Evolutionary conservation across 805 yeast genomes (phyloP).

Genomic region (Metschnikowia kofuensis): DNA sequence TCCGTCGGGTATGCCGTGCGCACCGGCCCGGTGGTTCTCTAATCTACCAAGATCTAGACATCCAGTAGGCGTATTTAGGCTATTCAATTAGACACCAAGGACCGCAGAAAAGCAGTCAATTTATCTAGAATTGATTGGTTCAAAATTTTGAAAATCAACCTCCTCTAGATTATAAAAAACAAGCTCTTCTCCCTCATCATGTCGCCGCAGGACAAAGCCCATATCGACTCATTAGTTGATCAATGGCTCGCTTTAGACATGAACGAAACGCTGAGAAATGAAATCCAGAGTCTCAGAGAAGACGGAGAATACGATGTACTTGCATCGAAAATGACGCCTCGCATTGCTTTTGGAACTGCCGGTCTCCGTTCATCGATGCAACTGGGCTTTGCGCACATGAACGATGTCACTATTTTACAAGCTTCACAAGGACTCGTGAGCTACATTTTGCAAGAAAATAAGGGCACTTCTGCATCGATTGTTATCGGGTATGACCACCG

Average conservation of each 20-base stretch:
- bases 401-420: slow-evolving; percentile 82
- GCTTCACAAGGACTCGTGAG: slow-evolving; percentile 80
- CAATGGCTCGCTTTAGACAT: slow-evolving; percentile 38
- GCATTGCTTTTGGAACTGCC: slow-evolving; percentile 90
- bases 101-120: too few species aligned
- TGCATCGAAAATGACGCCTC: slow-evolving; percentile 46
- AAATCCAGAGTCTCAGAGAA: slow-evolving; percentile 47
- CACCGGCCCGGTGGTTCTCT: too few species aligned
- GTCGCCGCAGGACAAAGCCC: too few species aligned
- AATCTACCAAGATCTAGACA: too few species aligned
- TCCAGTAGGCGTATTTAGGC: too few species aligned
- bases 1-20: too few species aligned
- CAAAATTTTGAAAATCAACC: not conserved
- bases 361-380: slow-evolving; percentile 87
- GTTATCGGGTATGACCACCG: slow-evolving; percentile 95
- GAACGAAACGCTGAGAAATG: slow-evolving; percentile 48
- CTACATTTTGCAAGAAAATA: slow-evolving; percentile 34
- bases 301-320: slow-evolving; percentile 42
- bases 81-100: too few species aligned
- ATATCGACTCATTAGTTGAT: slow-evolving; percentile 26
- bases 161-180: too few species aligned
- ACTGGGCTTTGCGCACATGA: slow-evolving; percentile 88
- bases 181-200: too few species aligned
- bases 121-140: too few species aligned
- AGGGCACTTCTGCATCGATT: slow-evolving; percentile 30